Evolutionary conservation across 1,284 basidiomycete species (phyloP), one percentile per base, ranked within the genome.

Genomic region (Xanthoconium separans): DNA sequence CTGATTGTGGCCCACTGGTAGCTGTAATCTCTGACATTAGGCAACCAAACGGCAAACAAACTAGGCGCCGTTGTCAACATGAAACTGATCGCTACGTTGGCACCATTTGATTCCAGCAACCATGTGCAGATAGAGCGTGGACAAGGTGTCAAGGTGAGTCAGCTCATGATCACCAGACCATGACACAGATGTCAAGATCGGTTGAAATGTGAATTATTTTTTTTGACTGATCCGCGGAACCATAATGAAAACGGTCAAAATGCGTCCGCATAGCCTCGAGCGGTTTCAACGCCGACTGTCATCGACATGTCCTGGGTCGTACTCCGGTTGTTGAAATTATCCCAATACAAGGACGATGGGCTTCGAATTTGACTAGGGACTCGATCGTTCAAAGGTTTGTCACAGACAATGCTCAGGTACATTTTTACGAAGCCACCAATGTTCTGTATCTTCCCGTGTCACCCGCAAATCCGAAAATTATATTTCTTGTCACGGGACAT

Each of bases 51-150:
- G 30, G 34, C 29, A 5, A 37, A 16, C 34, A 37, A 41, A 16
- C 16, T 9, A 27, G 22, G 31, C 16, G 24, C 44, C 41, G 41
- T 16, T 24, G 30, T 50, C 31, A 40, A 43, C 48, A 33, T 56
- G 56, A 50, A 64, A 61, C 56, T 1, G 55, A 61, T 64, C 49
- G 30, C 27, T 12, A 29, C 18, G 27, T 39, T 24, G 42, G 57
- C 39, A 47, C n/a, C 24, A 44, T 10, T 39, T 47, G 36, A 53
- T 54, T 13, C 27, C 7, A 34, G 16, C n/a, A 24, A 58, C 24
- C 30, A 31, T 46, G 34, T 30, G 34, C 13, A 3, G 22, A 27
- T 6, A 18, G 13, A 33, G 16, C 30, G 16, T 42, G n/a, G n/a
- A 9, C 15, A 15, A 7, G 15, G 20, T 16, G 40, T n/a, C 30